A percentile compares a stretch with the other conserved stretches of the same genome.
Evolutionary conservation across 176 grass and related monocot genomes (phyloP).

Genomic region (Musa troglodytarum): DNA sequence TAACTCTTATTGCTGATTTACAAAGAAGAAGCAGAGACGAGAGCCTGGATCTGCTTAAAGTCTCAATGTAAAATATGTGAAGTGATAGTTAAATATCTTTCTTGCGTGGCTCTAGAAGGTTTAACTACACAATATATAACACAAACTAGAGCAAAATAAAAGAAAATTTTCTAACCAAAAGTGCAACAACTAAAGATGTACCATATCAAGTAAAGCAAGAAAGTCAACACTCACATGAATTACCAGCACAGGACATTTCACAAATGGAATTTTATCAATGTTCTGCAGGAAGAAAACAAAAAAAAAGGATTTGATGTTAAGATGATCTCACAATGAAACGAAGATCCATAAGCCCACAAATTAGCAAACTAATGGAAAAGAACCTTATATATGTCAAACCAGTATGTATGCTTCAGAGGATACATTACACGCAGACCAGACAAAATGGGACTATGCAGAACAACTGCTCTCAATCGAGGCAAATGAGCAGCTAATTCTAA

Average conservation of each 20-base stretch:
- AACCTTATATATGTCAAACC: conserved; percentile 99
- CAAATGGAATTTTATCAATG: conserved; percentile 67
- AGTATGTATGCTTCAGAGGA: conserved; percentile 73
- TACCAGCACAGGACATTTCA: conserved; percentile 71
- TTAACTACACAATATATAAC: conserved; percentile 11
- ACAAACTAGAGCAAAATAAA: background rate
- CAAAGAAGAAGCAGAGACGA: too few species aligned
- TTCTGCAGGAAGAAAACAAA: conserved; percentile 51
- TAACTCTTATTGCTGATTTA: too few species aligned
- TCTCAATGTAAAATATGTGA: too few species aligned
- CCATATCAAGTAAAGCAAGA: background rate
- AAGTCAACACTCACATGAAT: conserved; percentile 71
- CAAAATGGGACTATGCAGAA: conserved; percentile 75
- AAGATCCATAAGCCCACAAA: conserved; percentile 4
- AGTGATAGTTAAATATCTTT: too few species aligned
- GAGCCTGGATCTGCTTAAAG: too few species aligned
- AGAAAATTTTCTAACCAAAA: background rate
- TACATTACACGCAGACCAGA: conserved; percentile 95
- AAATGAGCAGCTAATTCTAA: conserved; percentile 61
- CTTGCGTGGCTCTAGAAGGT: background rate
- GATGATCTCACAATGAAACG: background rate
- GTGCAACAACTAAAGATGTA: background rate
- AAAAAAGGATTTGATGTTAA: conserved; percentile 20
- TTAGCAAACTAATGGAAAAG: background rate
- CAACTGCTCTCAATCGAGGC: conserved; percentile 49